Evolutionary conservation across 1,284 basidiomycete species (phyloP), one percentile per base, ranked within the genome.

Genomic region (Cerrena zonata): DNA sequence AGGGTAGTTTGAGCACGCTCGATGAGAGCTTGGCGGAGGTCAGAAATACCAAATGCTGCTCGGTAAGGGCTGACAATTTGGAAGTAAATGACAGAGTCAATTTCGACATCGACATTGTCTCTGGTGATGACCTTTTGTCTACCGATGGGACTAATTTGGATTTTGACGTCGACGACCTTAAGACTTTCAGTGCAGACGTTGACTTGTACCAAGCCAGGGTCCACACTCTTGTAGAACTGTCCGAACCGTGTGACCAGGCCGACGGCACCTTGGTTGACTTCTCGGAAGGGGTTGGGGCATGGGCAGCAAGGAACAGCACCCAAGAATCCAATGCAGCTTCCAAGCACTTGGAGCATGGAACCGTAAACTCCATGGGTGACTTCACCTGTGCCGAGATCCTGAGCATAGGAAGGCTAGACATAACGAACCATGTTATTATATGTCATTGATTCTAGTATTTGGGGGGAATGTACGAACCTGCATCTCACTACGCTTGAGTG

Each of bases 1-100:
- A 98, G 78, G 10, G 94, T 98, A 2, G 94, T 97, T 70, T 97
- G 94, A 1, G 94, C 91, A 62, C 94, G 87, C 71, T 98, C 94
- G 52, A 89, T 77, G 55, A 98, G 82, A 0, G 94, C 93, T 58
- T 84, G 80, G 50, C 86, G 85, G 37, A 98, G 82, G 67, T 97
- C 91, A 50, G 76, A 78, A 70, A 98, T 95, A 36, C 91, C 92
- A 67, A 92, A 98, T 0, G 91, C 90, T 4, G 94, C 91, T 47
- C 91, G 85, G 73, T 94, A 94, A 0, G 89, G 88, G 69, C 77
- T 88, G 57, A 79, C 75, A 68, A 91, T 84, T 73, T 93, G 90
- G 83, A 88, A 95, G 69, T 91, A 91, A 60, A 95, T 86, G 53
- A 94, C 91, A 0, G 87, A 89, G 64, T 94, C 91, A 58, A 90